These are phyloP conservation scores for Stagonosporopsis chrysanthemi DNA, from an alignment of 2,329 filamentous ascomycete species.

Conservation along the genomic window DNA sequence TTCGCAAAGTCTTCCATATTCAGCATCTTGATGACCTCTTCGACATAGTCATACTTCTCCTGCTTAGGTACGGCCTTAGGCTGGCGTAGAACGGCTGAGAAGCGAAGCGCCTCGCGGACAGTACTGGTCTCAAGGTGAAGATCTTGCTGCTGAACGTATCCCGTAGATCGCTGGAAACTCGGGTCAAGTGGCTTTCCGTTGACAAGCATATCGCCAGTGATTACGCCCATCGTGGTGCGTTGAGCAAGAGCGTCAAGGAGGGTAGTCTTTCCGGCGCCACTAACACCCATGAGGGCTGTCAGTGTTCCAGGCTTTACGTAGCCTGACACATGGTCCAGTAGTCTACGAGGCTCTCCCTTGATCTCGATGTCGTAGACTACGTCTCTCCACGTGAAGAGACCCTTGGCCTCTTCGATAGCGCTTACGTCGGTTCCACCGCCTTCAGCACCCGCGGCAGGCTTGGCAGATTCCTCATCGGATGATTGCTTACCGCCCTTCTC, in stretches of 20 bases:
- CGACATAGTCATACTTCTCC: constrained; percentile 69
- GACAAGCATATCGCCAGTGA: constrained; percentile 51
- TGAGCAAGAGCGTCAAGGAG: constrained; percentile 49
- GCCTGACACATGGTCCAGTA: constrained; percentile 63
- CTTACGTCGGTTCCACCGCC: constrained; percentile 49
- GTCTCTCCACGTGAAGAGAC: constrained; percentile 51
- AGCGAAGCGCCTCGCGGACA: constrained; percentile 47
- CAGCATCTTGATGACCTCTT: constrained; percentile 70
- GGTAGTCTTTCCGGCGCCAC: constrained; percentile 50
- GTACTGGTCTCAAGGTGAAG: constrained; percentile 50
- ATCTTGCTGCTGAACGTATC: constrained; percentile 53
- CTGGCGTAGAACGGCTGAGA: constrained; percentile 54
- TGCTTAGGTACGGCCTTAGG: constrained; percentile 60
- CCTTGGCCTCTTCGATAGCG: constrained; percentile 51
- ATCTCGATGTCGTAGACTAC: constrained; percentile 47
- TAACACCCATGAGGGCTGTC: constrained; percentile 48
- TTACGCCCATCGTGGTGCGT: constrained; percentile 47
- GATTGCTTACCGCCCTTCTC: constrained; percentile 35
- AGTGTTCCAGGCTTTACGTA: constrained; percentile 65
- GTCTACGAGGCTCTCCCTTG: constrained; percentile 56
- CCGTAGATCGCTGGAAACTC: constrained; percentile 49
- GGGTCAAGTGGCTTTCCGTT: constrained; percentile 46
- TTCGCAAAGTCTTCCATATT: constrained; percentile 73
- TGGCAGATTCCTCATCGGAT: constrained; percentile 46
- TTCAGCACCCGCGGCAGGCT: constrained; percentile 37